These are phyloP conservation scores for Lactarius deliciosus DNA, from an alignment of 768 basidiomycete genomes.

Conservation along the genomic window DNA sequence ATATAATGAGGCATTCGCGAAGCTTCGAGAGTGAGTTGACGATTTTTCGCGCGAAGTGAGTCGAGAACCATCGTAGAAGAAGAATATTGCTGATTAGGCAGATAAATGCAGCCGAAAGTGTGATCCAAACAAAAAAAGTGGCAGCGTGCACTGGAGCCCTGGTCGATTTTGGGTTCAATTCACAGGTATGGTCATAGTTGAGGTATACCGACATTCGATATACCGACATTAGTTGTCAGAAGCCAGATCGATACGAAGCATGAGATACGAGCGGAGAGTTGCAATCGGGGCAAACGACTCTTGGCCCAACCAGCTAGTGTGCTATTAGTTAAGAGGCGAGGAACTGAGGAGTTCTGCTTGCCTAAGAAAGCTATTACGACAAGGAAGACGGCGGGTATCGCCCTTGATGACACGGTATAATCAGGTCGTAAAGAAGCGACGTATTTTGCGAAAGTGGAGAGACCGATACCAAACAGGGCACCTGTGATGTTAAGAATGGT, in stretches of 20 bases:
- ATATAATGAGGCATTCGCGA: constrained; percentile 37
- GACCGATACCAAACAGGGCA: constrained; percentile 41
- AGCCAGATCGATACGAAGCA: constrained; percentile 51
- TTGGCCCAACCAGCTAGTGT: constrained; percentile 41
- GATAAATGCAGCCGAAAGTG: constrained; percentile 40
- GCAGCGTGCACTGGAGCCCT: constrained; percentile 33
- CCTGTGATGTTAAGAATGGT: constrained; percentile 46
- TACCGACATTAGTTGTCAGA: constrained; percentile 41
- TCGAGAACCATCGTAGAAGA: constrained; percentile 44
- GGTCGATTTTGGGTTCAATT: constrained; percentile 24
- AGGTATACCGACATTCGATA: constrained; percentile 34
- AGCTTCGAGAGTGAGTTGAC: constrained; percentile 39
- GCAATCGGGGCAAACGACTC: constrained; percentile 47
- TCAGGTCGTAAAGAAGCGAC: constrained; percentile 34
- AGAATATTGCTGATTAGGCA: constrained; percentile 41
- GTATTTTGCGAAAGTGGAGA: constrained; percentile 40
- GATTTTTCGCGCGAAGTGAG: constrained; percentile 44
- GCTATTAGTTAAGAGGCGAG: constrained; percentile 9
- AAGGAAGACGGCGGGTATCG: constrained; percentile 45
- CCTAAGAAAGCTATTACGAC: constrained; percentile 42
- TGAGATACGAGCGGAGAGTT: constrained; percentile 45
- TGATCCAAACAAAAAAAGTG: constrained; percentile 43
- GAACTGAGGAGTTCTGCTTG: constrained; percentile 21
- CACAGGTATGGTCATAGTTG: not conserved
- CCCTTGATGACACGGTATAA: constrained; percentile 36